Base-by-base conservation (phyloP, 2,329 filamentous ascomycete species). In the Metarhizium guizhouense region DNA sequence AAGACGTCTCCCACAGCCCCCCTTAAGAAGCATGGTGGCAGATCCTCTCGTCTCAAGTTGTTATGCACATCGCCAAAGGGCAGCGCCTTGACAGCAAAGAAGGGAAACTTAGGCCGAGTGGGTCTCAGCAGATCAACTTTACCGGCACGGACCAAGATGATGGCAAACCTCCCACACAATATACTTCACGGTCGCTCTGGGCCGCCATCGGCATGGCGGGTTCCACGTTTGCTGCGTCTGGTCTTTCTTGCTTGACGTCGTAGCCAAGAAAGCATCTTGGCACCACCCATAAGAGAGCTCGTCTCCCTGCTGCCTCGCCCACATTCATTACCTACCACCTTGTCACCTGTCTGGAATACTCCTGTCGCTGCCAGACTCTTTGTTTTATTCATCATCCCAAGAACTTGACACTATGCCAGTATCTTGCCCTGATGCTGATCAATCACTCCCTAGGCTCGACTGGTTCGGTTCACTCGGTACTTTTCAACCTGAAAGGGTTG, bases 41-140 rank as follows among this genome's bases (percentile, higher is more conserved):
- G 38, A 47, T 40, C 4, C 54, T 56, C 42, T 56, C 43, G 25
- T 51, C 56, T 54, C 53, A 60, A 59, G 60, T 60, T 62, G 63
- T 58, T 63, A 47, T 67, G 61, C 60, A 64, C 56, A 63, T 67
- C 60, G 65, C 65, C 66, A 67, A 68, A 66, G 63, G 65, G 67
- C 64, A 64, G 64, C 55, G 58, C 57, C 59, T 63, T 62, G 63
- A 64, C 63, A 62, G 61, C 38, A 49, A 29, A 38, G 30, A 53
- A 62, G 57, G 62, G 61, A 62, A 66, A 65, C 61, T 64, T 60
- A 62, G 65, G 64, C 64, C 59, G 58, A 62, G 64, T 63, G 65
- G 65, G 62, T 43, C 51, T 25, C 6, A 13, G 20, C 16, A 45
- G 16, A 29, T 56, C 32, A 34, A 14, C 45, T 51, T 25, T 48